Evolutionary conservation across 2,329 filamentous ascomycete species (phyloP).

Genomic region (Ophiostoma australiae): DNA sequence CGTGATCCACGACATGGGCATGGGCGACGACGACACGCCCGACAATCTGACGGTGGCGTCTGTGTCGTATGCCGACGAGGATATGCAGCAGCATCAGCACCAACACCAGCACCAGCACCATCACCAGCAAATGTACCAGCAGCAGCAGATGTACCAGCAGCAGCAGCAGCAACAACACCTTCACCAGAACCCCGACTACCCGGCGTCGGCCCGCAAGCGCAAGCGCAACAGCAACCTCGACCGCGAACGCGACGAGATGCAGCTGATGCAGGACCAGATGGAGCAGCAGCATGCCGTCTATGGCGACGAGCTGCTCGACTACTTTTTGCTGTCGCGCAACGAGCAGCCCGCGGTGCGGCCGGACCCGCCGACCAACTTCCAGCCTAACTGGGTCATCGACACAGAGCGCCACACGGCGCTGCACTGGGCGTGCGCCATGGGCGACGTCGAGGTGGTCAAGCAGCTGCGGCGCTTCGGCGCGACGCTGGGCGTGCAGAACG

Average conservation of each 20-base stretch:
- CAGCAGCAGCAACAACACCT: not conserved
- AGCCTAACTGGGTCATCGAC: conserved; percentile 89
- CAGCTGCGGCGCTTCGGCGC: conserved; percentile 80
- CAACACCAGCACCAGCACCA: conserved; percentile 31
- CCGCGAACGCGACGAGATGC: conserved; percentile 62
- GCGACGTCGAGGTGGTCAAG: conserved; percentile 84
- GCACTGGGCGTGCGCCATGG: conserved; percentile 98
- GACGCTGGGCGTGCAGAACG: conserved; percentile 64
- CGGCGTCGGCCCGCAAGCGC: conserved; percentile 62
- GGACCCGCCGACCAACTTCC: conserved; percentile 77
- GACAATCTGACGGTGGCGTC: conserved; percentile 80
- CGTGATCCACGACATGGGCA: conserved; percentile 41
- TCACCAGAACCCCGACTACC: conserved; percentile 51
- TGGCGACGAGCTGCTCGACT: conserved; percentile 88
- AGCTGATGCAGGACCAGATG: conserved; percentile 55
- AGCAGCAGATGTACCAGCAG: conserved; percentile 38
- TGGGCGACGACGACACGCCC: conserved; percentile 73
- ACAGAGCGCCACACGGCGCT: conserved; percentile 87
- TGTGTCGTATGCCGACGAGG: conserved; percentile 74
- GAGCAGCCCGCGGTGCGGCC: conserved; percentile 68
- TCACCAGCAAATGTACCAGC: conserved; percentile 10
- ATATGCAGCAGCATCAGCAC: conserved; percentile 42
- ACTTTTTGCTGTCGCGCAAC: conserved; percentile 83
- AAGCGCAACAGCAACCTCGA: conserved; percentile 54
- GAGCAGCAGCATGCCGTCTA: conserved; percentile 87